Evolutionary conservation across 495 filamentous ascomycete species (phyloP).

Genomic region (Penicillium angulare): DNA sequence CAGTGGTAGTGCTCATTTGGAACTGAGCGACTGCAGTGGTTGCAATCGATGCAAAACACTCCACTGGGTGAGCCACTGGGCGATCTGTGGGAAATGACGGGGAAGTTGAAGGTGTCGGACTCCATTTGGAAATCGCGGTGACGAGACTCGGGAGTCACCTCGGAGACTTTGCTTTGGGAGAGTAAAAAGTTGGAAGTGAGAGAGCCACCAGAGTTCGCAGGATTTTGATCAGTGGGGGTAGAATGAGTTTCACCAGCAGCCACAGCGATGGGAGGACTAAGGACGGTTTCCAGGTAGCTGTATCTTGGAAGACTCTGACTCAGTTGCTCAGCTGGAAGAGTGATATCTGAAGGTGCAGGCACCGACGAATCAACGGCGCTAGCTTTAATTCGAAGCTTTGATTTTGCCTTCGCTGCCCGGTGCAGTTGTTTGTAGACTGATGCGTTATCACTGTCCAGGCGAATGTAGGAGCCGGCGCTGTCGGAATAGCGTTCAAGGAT

Average conservation of each 20-base stretch:
- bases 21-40: constrained; percentile 77
- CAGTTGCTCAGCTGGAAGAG: constrained; percentile 8
- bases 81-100: constrained; percentile 32
- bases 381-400: constrained; percentile 89
- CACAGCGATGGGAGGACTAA: constrained; percentile 34
- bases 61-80: constrained; percentile 31
- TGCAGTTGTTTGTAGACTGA: constrained; percentile 95
- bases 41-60: constrained; percentile 79
- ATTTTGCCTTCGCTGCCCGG: constrained; percentile 96
- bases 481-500: constrained; percentile 95
- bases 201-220: not conserved
- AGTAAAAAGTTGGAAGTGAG: no score
- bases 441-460: constrained; percentile 72
- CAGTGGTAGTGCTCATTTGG: constrained; percentile 89
- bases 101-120: constrained; percentile 26
- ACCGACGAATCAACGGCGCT: constrained; percentile 37
- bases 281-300: constrained; percentile 45
- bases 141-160: constrained; percentile 14
- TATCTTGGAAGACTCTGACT: constrained; percentile 24
- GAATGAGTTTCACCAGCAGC: constrained; percentile 11
- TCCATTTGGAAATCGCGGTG: constrained; percentile 33
- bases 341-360: constrained; percentile 8
- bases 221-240: constrained; percentile 1
- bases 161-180: not conserved
- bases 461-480: constrained; percentile 77